Conservation (phyloP, 2,329 filamentous ascomycete genomes). For the Aspergillus niger region DNA sequence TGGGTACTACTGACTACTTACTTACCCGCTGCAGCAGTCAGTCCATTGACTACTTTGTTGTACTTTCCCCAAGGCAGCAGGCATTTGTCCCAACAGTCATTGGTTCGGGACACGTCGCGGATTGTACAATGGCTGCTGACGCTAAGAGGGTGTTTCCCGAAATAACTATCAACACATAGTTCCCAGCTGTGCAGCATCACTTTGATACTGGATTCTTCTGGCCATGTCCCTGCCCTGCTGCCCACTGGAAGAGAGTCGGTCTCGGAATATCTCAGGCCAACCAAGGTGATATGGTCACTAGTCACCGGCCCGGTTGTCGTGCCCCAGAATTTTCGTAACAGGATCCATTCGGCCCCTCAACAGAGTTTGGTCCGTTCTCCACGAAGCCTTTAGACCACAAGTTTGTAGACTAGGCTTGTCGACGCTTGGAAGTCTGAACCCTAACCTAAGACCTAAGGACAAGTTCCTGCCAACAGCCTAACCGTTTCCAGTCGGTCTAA, state of each 20-base stretch:
- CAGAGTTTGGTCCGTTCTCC: constrained; percentile 15
- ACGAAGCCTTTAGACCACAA: constrained; percentile 21
- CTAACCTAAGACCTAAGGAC: constrained; percentile 11
- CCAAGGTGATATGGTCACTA: constrained; percentile 5
- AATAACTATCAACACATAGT: constrained; percentile 2
- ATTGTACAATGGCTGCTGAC: constrained; percentile 3
- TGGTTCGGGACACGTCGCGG: constrained; percentile 2
- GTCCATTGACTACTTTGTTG: too few relatives aligned
- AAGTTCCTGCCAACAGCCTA: constrained; percentile 2
- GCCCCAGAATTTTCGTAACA: constrained; percentile 28
- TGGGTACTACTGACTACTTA: neutral
- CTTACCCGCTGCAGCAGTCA: neutral
- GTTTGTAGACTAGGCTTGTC: neutral
- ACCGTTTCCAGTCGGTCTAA: neutral
- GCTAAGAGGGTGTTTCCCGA: neutral
- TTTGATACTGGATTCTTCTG: neutral
- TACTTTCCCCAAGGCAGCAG: constrained; percentile 1
- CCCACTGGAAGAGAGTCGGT: constrained; percentile 8
- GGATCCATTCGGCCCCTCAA: constrained; percentile 20
- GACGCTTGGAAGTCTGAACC: constrained; percentile 13
- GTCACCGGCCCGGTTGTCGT: constrained; percentile 21
- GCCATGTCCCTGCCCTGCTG: neutral
- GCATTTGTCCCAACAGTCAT: neutral
- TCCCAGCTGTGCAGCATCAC: neutral
- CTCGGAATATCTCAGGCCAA: constrained; percentile 9